Evolutionary conservation across 257 asterid species (phyloP).

Genomic region (Lycium barbarum): DNA sequence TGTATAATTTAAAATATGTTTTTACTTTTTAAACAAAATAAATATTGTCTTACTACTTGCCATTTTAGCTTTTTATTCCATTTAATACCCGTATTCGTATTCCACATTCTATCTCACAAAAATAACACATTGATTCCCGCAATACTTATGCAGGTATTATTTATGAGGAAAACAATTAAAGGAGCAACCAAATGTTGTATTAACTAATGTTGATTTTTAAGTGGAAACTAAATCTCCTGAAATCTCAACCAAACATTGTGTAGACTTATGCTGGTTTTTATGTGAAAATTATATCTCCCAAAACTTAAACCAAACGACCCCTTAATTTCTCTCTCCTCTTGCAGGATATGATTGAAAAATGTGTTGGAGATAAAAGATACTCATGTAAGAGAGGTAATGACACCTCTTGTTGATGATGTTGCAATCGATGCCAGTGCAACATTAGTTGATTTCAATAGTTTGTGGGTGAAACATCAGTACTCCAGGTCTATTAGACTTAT

Average conservation of each 20-base stretch:
- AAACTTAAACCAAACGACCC: not conserved
- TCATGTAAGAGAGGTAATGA: constrained; percentile 99
- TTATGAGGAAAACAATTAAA: not conserved
- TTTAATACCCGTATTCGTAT: too few species aligned
- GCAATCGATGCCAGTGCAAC: constrained; percentile 94
- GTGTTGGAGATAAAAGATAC: constrained; percentile 98
- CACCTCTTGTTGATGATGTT: constrained; percentile 96
- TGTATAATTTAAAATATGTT: not conserved
- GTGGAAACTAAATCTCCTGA: not conserved
- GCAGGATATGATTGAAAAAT: constrained; percentile 98
- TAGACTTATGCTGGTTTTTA: constrained; percentile 3
- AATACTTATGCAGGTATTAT: not conserved
- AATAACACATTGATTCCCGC: not conserved
- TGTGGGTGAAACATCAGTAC: constrained; percentile 97
- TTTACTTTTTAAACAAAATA: too few species aligned
- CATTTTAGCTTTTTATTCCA: too few species aligned
- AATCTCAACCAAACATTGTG: not conserved
- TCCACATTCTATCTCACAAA: not conserved
- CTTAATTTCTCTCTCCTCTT: constrained; percentile 18
- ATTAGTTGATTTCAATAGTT: constrained; percentile 86
- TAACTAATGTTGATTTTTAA: not conserved
- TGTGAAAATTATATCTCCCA: not conserved
- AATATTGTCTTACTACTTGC: too few species aligned
- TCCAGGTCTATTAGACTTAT: constrained; percentile 67
- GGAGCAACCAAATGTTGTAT: not conserved